Percentiles rank a stretch among this genome's conserved stretches.
Conservation (phyloP, 2,329 filamentous ascomycete genomes). For the Alternaria sp. region DNA sequence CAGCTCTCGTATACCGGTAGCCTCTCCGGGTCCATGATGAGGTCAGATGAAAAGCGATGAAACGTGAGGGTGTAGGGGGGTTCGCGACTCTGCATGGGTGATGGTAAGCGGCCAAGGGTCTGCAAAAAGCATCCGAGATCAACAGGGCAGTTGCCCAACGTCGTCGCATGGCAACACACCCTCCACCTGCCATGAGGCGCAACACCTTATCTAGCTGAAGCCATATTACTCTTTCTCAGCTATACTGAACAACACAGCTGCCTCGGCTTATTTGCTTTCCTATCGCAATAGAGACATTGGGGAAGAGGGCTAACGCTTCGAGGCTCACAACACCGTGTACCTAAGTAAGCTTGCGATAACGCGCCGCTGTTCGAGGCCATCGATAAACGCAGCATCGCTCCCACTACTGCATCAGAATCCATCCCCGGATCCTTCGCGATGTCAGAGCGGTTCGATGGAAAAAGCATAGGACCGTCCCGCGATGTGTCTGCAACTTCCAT, state of each 20-base stretch:
- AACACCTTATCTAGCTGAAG: not conserved
- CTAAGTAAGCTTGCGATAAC: not conserved
- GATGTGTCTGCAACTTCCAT: not conserved
- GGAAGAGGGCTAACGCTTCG: slow-evolving; percentile 1
- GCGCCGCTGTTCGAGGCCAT: slow-evolving; percentile 1
- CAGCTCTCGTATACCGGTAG: not conserved
- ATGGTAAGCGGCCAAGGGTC: not conserved
- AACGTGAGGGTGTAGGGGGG: not conserved
- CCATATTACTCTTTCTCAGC: slow-evolving; percentile 1
- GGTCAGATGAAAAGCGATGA: not conserved
- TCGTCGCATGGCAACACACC: slow-evolving; percentile 1
- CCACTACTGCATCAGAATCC: not conserved
- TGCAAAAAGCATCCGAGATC: slow-evolving; percentile 2
- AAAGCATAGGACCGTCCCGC: not conserved
- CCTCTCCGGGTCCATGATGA: not conserved
- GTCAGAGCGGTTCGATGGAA: not conserved
- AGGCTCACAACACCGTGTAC: not conserved
- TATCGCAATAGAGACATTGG: not conserved
- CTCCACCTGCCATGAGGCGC: not conserved
- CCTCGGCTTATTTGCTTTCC: not conserved
- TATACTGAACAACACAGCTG: not conserved
- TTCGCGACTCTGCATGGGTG: not conserved
- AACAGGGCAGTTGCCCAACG: slow-evolving; percentile 3
- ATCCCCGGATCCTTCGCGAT: not conserved
- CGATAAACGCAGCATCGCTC: not conserved